Evolutionary conservation across 176 grass and related monocot species (phyloP).

Genomic region (Avena atlantica): DNA sequence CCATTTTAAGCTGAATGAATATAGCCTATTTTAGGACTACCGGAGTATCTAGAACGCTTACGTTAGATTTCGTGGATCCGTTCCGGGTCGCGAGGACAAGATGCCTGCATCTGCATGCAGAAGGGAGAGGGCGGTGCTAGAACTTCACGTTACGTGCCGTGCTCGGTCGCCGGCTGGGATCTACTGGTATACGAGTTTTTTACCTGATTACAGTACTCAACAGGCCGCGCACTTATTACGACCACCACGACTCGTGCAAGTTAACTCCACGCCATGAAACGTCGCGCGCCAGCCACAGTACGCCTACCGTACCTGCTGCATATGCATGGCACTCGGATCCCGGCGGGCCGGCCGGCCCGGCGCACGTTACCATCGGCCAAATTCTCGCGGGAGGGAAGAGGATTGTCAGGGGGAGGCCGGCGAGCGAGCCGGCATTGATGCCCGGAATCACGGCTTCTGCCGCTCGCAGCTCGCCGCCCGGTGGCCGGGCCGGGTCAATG

Average conservation of each 20-base stretch:
- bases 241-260: constrained; percentile 34
- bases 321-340: constrained; percentile 16
- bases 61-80: too few relatives aligned
- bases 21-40: too few relatives aligned
- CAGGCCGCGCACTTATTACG: neutral
- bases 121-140: neutral
- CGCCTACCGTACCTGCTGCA: too few relatives aligned
- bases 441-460: constrained; percentile 33
- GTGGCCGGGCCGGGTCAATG: neutral
- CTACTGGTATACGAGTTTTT: neutral
- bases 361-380: too few relatives aligned
- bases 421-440: neutral
- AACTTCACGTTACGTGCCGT: neutral
- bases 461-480: constrained; percentile 2
- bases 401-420: too few relatives aligned
- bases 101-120: neutral
- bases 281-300: neutral
- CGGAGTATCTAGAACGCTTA: too few relatives aligned
- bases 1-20: too few relatives aligned
- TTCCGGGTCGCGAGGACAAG: neutral
- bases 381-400: too few relatives aligned
- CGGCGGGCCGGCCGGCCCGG: neutral
- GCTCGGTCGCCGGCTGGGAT: neutral
- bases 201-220: constrained; percentile 17
- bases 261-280: constrained; percentile 3